Evolutionary conservation across 2,329 filamentous ascomycete genomes (phyloP).

Genomic region (Colletotrichum sp.): DNA sequence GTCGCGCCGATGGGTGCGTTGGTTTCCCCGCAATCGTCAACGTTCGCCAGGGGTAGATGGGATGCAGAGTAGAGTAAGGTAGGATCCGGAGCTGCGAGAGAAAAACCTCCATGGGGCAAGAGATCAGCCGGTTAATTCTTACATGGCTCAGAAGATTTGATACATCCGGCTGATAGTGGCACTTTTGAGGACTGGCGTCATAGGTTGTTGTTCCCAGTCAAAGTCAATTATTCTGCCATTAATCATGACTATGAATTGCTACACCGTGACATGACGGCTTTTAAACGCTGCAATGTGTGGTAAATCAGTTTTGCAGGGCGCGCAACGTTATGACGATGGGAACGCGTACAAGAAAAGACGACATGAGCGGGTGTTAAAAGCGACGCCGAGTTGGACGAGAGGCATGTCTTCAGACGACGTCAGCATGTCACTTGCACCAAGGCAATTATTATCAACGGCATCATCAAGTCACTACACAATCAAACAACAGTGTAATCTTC

Average conservation of each 20-base stretch:
- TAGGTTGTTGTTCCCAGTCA: background rate
- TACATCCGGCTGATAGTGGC: background rate
- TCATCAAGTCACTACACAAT: background rate
- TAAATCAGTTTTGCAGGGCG: background rate
- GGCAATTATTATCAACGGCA: background rate
- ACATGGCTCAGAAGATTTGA: background rate
- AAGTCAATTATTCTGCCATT: background rate
- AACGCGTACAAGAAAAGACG: background rate
- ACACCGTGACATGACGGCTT: background rate
- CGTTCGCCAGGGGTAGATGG: background rate
- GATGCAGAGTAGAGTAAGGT: background rate
- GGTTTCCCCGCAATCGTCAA: background rate
- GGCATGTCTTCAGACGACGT: background rate
- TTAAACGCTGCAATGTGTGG: background rate
- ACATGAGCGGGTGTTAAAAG: background rate
- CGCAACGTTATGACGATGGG: background rate
- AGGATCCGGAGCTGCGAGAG: background rate
- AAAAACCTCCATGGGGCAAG: background rate
- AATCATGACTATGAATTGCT: accelerated
- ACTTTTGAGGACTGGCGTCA: background rate
- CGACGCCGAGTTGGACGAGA: background rate
- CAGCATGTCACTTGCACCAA: background rate
- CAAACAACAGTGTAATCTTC: background rate
- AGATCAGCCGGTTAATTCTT: background rate
- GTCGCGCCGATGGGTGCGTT: background rate